These are phyloP conservation scores for Phytophthora hibernalis DNA, from an alignment of 352 stramenopile species.

Conservation along the genomic window DNA sequence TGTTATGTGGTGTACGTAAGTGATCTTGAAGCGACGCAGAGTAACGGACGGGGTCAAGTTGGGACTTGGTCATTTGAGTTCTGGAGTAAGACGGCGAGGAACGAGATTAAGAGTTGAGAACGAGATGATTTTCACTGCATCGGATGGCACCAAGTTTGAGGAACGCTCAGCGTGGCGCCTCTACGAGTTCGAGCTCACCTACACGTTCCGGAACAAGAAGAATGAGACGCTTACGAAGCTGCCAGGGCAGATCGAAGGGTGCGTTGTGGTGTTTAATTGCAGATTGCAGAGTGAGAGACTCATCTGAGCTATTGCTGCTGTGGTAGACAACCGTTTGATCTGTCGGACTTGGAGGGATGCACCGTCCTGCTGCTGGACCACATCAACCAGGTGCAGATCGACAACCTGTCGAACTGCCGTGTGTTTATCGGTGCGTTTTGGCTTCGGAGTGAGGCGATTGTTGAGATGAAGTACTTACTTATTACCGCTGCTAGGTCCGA, in stretches of 20 bases:
- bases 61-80: neutral
- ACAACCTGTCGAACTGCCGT: conserved; percentile 87
- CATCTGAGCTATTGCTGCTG: neutral
- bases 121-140: conserved; percentile 71
- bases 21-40: conserved; percentile 34
- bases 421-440: conserved; percentile 79
- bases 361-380: conserved; percentile 88
- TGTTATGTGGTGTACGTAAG: conserved; percentile 12
- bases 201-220: conserved; percentile 90
- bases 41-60: conserved; percentile 27
- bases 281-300: neutral
- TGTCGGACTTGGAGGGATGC: conserved; percentile 85
- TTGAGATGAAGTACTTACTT: neutral
- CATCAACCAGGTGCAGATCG: conserved; percentile 92
- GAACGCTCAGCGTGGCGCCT: conserved; percentile 83
- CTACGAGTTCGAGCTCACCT: conserved; percentile 94
- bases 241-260: conserved; percentile 82
- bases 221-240: conserved; percentile 83
- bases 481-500: conserved; percentile 46
- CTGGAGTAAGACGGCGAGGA: conserved; percentile 2
- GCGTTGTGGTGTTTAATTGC: conserved; percentile 32
- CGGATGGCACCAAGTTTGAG: conserved; percentile 88
- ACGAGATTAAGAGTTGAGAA: neutral
- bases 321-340: conserved; percentile 85
- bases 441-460: neutral